These are phyloP conservation scores for Aspergillus baeticus DNA, from an alignment of 495 filamentous ascomycete genomes.

Conservation along the genomic window DNA sequence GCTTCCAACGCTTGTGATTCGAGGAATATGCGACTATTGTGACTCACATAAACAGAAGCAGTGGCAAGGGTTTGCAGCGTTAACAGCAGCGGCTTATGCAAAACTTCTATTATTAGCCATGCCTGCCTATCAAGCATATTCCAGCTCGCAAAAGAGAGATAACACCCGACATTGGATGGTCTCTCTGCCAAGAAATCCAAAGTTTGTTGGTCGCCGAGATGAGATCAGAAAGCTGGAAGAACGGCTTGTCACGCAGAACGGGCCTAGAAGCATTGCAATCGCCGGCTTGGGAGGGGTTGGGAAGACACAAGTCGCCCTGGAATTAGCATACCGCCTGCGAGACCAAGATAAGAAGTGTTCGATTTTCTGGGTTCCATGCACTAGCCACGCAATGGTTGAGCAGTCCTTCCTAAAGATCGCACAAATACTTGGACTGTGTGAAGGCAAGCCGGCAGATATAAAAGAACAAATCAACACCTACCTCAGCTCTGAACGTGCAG, in stretches of 20 bases:
- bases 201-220: too few species aligned
- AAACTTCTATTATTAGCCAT: constrained; percentile 24
- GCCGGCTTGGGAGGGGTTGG: constrained; percentile 41
- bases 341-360: constrained; percentile 21
- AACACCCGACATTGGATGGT: too few species aligned
- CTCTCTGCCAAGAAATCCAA: too few species aligned
- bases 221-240: too few species aligned
- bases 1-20: too few species aligned
- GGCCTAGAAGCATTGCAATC: constrained; percentile 22
- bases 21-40: too few species aligned
- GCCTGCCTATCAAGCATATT: not conserved
- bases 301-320: constrained; percentile 42
- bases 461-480: not conserved
- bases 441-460: not conserved
- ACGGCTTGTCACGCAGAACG: too few species aligned
- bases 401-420: not conserved
- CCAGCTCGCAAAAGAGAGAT: too few species aligned
- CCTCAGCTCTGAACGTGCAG: not conserved
- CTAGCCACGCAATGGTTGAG: not conserved
- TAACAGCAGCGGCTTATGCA: constrained; percentile 31
- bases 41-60: constrained; percentile 30
- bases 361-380: not conserved
- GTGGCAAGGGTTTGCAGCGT: constrained; percentile 26
- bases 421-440: not conserved
- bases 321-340: constrained; percentile 29